Evolutionary conservation across 768 basidiomycete species (phyloP), one percentile per base, ranked within the genome.

Genomic region (Suillus decipiens): DNA sequence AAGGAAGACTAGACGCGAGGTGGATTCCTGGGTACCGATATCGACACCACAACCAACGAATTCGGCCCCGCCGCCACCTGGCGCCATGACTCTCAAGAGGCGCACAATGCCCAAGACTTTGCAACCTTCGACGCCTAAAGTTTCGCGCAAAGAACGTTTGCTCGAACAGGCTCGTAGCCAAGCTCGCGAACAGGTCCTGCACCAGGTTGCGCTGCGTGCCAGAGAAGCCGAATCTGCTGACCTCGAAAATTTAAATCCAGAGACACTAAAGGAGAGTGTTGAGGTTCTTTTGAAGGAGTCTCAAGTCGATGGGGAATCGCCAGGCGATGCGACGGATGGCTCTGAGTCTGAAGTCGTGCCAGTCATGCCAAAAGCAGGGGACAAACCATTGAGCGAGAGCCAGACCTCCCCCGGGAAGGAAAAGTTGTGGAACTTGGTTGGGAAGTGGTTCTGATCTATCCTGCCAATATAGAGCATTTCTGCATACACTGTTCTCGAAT

Each of bases 211-310:
- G 1, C 5, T 57, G 24, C 51, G 41, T 60, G 24, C 59, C 22
- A 57, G 39, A 17, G 42, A 59, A 24, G 15, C 56, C 10, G 5
- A 41, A 34, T 41, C 24, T 31, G 5, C 14, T 28, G 58, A 37
- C 22, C 45, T 48, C 8, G 59, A 61, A 14, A 63, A 59, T 19
- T 66, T 10, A 33, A 37, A 10, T n/a, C 47, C 56, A 39, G 64
- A 65, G 62, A 73, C 64, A 36, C 33, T 77, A 56, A 72, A 54
- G 39, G 68, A 71, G 33, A 71, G 64, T 61, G 65, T 76, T 2
- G 71, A 71, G 43, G 59, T 63, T 43, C 50, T 67, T 9, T 37
- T 70, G 51, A 53, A 24, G 36, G 33, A 57, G 48, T 33, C 42
- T 10, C 24, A 39, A 37, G 43, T n/a, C 15, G 37, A 39, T 51